Percentiles rank a stretch among this genome's conserved stretches.
Evolutionary conservation across 2,329 filamentous ascomycete genomes (phyloP).

Genomic region (Paracorniculantispora psalliotae): DNA sequence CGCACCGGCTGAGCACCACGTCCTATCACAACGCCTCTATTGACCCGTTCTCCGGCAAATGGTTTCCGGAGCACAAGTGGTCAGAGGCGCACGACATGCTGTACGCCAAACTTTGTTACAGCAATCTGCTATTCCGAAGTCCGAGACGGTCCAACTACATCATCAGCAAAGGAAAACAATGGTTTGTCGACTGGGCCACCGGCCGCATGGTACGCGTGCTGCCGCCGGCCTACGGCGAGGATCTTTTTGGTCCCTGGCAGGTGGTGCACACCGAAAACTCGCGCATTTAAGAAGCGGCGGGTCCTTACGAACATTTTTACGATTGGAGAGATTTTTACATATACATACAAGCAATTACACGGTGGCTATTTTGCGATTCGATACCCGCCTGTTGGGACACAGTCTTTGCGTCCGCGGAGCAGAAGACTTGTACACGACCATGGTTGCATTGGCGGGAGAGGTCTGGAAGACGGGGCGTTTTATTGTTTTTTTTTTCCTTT

Average conservation of each 20-base stretch:
- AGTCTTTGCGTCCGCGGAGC: not conserved
- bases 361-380: slow-evolving; percentile 2
- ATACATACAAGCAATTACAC: not conserved
- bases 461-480: not conserved
- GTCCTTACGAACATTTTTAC: slow-evolving; percentile 11
- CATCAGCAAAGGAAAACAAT: slow-evolving; percentile 52
- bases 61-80: slow-evolving; percentile 52
- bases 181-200: slow-evolving; percentile 56
- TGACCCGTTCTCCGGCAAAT: slow-evolving; percentile 48
- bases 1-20: slow-evolving; percentile 39
- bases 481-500: not conserved
- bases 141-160: slow-evolving; percentile 56
- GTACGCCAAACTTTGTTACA: slow-evolving; percentile 56
- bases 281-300: slow-evolving; percentile 30
- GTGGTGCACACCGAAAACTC: slow-evolving; percentile 45
- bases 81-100: slow-evolving; percentile 52
- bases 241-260: slow-evolving; percentile 46
- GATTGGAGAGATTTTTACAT: not conserved
- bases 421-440: slow-evolving; percentile 5
- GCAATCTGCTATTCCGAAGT: slow-evolving; percentile 51
- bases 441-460: slow-evolving; percentile 1
- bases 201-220: slow-evolving; percentile 50
- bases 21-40: slow-evolving; percentile 42
- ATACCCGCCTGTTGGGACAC: not conserved
- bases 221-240: slow-evolving; percentile 50